Evolutionary conservation across 805 yeast species (phyloP).

Genomic region (Komagataella kurtzmanii): DNA sequence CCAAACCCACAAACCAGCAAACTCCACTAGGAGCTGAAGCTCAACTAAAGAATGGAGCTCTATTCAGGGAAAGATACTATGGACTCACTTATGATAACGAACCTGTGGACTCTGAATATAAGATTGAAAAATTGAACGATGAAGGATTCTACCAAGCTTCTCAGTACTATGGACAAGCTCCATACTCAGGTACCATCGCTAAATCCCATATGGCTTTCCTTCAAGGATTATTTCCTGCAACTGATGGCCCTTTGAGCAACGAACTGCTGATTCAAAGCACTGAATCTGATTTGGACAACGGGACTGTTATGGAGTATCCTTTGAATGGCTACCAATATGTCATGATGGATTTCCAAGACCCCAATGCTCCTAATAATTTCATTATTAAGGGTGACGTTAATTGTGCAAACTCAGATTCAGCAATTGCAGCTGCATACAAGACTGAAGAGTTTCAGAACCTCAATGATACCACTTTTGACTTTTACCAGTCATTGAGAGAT

Average conservation of each 20-base stretch:
- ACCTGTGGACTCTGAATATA: slow-evolving; percentile 14
- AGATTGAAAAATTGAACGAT: slow-evolving; percentile 17
- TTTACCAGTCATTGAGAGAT: slow-evolving; percentile 21
- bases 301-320: slow-evolving; percentile 23
- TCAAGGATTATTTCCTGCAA: slow-evolving; percentile 35
- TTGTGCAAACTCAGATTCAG: slow-evolving; percentile 25
- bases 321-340: slow-evolving; percentile 33
- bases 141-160: slow-evolving; percentile 22
- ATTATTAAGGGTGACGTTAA: slow-evolving; percentile 26
- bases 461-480: slow-evolving; percentile 22
- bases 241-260: slow-evolving; percentile 14
- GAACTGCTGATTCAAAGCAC: slow-evolving; percentile 11
- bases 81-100: slow-evolving; percentile 15
- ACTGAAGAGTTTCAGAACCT: slow-evolving; percentile 17
- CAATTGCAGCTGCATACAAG: slow-evolving; percentile 15
- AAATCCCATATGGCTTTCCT: slow-evolving; percentile 28
- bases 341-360: slow-evolving; percentile 20
- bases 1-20: slow-evolving; percentile 28
- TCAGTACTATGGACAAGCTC: slow-evolving; percentile 22
- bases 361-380: slow-evolving; percentile 22
- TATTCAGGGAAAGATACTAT: slow-evolving; percentile 28
- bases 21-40: slow-evolving; percentile 29
- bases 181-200: slow-evolving; percentile 22
- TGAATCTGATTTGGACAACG: slow-evolving; percentile 24
- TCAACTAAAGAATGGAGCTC: slow-evolving; percentile 24